Conservation (phyloP, 257 asterid genomes). For the Misopates orontium region DNA sequence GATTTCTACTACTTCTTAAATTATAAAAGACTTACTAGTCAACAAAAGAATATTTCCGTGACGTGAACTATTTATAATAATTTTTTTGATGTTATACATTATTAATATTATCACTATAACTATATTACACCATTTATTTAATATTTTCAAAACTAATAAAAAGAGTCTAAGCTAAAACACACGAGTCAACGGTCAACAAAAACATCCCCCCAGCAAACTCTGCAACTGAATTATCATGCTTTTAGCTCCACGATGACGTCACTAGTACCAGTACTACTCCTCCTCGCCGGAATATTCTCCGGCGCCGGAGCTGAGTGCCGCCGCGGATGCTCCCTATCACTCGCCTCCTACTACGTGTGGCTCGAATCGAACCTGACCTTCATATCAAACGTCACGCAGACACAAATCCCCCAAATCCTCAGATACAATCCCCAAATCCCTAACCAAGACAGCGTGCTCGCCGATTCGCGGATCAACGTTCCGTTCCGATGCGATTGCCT, state of each 20-base stretch:
- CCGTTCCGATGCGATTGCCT: conserved; percentile 81
- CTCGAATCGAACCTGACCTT: conserved; percentile 28
- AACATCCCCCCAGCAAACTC: too few relatives aligned
- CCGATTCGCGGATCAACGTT: conserved; percentile 43
- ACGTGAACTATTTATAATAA: too few relatives aligned
- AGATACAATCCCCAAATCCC: conserved; percentile 46
- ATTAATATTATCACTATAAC: too few relatives aligned
- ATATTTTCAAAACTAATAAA: too few relatives aligned
- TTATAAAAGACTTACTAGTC: too few relatives aligned
- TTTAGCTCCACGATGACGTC: too few relatives aligned
- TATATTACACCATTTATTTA: too few relatives aligned
- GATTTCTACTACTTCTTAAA: too few relatives aligned
- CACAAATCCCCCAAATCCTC: conserved; percentile 26
- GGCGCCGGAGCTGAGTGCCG: conserved; percentile 54
- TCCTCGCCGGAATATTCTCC: conserved; percentile 31
- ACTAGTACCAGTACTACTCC: conserved; percentile 6
- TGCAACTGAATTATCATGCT: too few relatives aligned
- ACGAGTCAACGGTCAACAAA: background rate
- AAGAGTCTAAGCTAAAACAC: background rate
- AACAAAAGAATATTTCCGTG: too few relatives aligned
- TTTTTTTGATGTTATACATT: too few relatives aligned
- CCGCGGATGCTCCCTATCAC: conserved; percentile 64
- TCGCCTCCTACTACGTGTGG: conserved; percentile 64
- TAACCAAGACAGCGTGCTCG: conserved; percentile 49
- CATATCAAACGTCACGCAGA: conserved; percentile 32